A percentile compares a stretch with the other conserved stretches of the same genome.
These are phyloP conservation scores for Lodderomyces oxycetoniae DNA, from an alignment of 1,139 yeast species.

Conservation along the genomic window DNA sequence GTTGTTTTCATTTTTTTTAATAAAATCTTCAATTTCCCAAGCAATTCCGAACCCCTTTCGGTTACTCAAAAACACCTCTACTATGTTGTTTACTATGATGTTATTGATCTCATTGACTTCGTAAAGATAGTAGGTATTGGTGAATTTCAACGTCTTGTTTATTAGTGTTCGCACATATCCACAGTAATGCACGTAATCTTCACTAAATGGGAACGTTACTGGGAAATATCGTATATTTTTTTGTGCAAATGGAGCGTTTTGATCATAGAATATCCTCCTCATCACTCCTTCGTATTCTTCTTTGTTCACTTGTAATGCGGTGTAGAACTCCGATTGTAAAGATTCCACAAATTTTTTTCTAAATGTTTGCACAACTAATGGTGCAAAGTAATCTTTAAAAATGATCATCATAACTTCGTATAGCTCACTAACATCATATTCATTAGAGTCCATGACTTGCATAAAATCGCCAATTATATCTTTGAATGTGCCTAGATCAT, in stretches of 20 bases:
- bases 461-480: conserved; percentile 66
- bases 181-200: conserved; percentile 82
- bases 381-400: conserved; percentile 58
- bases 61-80: conserved; percentile 65
- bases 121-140: conserved; percentile 59
- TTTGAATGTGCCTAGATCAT: conserved; percentile 38
- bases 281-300: conserved; percentile 60
- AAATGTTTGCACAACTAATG: conserved; percentile 53
- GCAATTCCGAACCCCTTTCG: conserved; percentile 54
- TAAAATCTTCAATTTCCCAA: conserved; percentile 58
- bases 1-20: conserved; percentile 57
- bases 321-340: conserved; percentile 77
- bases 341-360: conserved; percentile 55
- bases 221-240: conserved; percentile 45
- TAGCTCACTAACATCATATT: conserved; percentile 55
- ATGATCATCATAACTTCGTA: conserved; percentile 59
- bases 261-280: conserved; percentile 66
- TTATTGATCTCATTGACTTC: conserved; percentile 43
- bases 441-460: conserved; percentile 72
- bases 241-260: conserved; percentile 44
- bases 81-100: conserved; percentile 52
- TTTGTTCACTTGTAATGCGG: conserved; percentile 70
- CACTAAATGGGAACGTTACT: conserved; percentile 80
- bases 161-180: conserved; percentile 59
- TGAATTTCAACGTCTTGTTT: conserved; percentile 56